Percentiles rank a stretch among this genome's conserved stretches.
Evolutionary conservation across 139 green algal species (phyloP).

Genomic region (Yamagishiella unicocca): DNA sequence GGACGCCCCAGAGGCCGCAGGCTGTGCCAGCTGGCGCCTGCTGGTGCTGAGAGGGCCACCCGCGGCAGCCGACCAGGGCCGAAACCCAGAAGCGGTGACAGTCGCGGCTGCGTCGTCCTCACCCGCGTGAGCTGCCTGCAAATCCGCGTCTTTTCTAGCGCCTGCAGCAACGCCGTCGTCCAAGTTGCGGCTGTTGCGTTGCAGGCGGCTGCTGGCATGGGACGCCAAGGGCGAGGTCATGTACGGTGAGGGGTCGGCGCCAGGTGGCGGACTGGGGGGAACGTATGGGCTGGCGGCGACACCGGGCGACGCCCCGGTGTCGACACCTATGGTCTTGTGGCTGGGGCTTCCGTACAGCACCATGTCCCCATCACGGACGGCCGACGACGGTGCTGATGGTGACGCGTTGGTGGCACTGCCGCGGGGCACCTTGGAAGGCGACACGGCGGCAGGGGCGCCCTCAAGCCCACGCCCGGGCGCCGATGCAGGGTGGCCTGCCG

Average conservation of each 20-base stretch:
- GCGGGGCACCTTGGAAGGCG: background rate
- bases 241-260: conserved; percentile 6
- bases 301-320: background rate
- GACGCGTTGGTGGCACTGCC: background rate
- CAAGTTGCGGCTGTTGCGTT: conserved; percentile 7
- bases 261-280: background rate
- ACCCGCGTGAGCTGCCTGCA: background rate
- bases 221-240: background rate
- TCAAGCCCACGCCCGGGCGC: background rate
- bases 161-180: background rate
- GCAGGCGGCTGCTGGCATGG: background rate
- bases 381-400: background rate
- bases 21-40: background rate
- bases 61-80: background rate
- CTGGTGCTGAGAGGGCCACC: background rate
- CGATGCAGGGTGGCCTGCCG: background rate
- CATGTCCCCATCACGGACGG: background rate
- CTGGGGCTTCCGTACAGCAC: conserved; percentile 31
- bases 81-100: background rate
- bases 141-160: background rate
- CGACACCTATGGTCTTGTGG: background rate
- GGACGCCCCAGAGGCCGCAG: background rate
- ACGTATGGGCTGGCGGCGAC: conserved; percentile 10
- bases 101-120: background rate
- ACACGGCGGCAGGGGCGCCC: background rate